Evolutionary conservation across 352 stramenopile species (phyloP).

Genomic region (Phytophthora sp.): DNA sequence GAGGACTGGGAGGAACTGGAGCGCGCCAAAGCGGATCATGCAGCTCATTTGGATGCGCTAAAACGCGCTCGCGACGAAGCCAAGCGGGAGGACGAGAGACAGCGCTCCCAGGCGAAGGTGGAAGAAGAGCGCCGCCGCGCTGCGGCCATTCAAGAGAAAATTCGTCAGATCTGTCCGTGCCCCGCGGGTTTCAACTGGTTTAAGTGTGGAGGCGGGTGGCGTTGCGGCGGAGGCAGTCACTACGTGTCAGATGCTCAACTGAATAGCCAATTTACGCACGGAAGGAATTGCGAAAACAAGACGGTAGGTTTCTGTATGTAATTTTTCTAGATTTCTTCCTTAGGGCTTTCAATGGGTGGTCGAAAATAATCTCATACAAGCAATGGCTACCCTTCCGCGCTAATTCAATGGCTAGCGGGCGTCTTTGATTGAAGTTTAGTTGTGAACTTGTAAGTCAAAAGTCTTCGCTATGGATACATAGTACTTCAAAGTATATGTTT

Average conservation of each 20-base stretch:
- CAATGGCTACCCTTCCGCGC: too few species aligned
- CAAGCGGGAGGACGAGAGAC: conserved; percentile 45
- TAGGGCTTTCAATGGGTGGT: not conserved
- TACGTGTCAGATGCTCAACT: conserved; percentile 75
- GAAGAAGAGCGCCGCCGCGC: conserved; percentile 47
- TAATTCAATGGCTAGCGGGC: too few species aligned
- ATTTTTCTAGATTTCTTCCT: not conserved
- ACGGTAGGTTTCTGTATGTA: not conserved
- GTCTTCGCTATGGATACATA: too few species aligned
- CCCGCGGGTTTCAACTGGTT: conserved; percentile 73
- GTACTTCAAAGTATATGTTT: too few species aligned
- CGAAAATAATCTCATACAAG: not conserved
- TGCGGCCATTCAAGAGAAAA: conserved; percentile 56
- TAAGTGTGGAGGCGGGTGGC: conserved; percentile 66
- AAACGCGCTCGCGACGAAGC: conserved; percentile 38
- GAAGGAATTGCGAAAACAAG: conserved; percentile 7
- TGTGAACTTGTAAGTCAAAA: too few species aligned
- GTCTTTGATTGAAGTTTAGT: too few species aligned
- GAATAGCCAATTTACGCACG: conserved; percentile 60
- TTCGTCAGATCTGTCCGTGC: conserved; percentile 70
- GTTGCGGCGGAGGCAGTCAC: conserved; percentile 79
- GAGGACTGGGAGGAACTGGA: conserved; percentile 74
- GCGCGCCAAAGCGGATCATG: conserved; percentile 60
- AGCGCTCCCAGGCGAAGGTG: conserved; percentile 46
- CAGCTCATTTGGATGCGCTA: conserved; percentile 35